These are phyloP conservation scores for Harrya chromipes DNA, from an alignment of 768 basidiomycete genomes.

Conservation along the genomic window DNA sequence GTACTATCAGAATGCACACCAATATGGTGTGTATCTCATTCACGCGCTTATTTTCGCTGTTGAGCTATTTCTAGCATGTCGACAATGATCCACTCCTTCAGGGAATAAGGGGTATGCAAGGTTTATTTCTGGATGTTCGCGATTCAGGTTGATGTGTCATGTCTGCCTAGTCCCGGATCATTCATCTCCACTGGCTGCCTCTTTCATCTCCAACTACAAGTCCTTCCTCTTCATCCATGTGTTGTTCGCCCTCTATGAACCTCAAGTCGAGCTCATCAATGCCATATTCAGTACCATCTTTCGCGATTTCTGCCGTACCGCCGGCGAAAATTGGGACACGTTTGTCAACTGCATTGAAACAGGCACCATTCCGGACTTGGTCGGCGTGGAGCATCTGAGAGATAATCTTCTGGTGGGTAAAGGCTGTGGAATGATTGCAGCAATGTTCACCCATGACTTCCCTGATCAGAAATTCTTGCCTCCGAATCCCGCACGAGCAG, in stretches of 20 bases:
- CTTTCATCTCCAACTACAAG: slow-evolving; percentile 19
- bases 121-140: too few species aligned
- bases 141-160: neutral
- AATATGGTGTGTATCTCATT: slow-evolving; percentile 10
- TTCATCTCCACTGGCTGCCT: slow-evolving; percentile 16
- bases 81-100: slow-evolving; percentile 11
- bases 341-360: slow-evolving; percentile 17
- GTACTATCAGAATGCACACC: slow-evolving; percentile 19
- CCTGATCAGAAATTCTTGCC: slow-evolving; percentile 14
- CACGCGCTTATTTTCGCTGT: neutral
- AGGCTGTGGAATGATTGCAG: neutral
- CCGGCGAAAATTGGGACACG: slow-evolving; percentile 21
- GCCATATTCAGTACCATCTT: slow-evolving; percentile 22
- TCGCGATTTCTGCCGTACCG: slow-evolving; percentile 19
- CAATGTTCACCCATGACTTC: neutral
- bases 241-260: slow-evolving; percentile 22
- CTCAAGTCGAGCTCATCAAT: slow-evolving; percentile 18
- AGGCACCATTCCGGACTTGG: slow-evolving; percentile 15
- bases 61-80: slow-evolving; percentile 11
- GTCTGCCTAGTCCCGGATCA: slow-evolving; percentile 11
- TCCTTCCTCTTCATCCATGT: slow-evolving; percentile 24
- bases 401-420: slow-evolving; percentile 8
- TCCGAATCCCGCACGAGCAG: slow-evolving; percentile 15
- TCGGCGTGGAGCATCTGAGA: slow-evolving; percentile 11
- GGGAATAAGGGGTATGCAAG: slow-evolving; percentile 3